Evolutionary conservation across 352 stramenopile species (phyloP), one percentile per base, ranked within the genome.

Genomic region (Phytopythium cucurbitacearum): DNA sequence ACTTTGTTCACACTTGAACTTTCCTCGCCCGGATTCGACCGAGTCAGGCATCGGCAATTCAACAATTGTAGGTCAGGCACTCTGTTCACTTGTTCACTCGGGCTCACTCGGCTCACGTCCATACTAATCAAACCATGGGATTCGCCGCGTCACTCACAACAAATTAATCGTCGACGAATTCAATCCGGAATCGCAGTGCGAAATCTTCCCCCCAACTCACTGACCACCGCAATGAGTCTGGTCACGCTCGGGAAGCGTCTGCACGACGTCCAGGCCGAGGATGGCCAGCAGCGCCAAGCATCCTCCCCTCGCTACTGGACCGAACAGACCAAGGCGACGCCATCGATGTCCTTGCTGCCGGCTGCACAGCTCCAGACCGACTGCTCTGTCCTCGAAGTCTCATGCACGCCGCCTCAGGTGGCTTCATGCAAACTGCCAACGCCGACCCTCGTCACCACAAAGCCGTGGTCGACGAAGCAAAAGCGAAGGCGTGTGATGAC

Each of bases 401-500:
- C 40, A 28, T 12, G 12, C 4, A 44, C 40, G n/a, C 40, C 21
- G 12, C 11, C 40, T 41, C 40, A 7, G 11, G n/a, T 45, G n/a
- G 40, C 7, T 32, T 11, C 0, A 8, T 5, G n/a, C 1, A n/a
- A 13, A 38, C 44, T 38, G 9, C 32, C 28, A 11, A n/a, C 5
- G 32, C 12, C 11, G 9, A 40, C 3, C 4, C 5, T 10, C 11
- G 13, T n/a, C 32, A 0, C n/a, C 28, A 40, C 7, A 8, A 33
- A 40, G 11, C 3, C 11, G 11, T 12, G 11, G 28, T 7, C 40
- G 13, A 33, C 12, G 28, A 41, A 12, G n/a, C n/a, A 8, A 37
- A 79, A 79, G 39, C 68, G 71, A 4, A 63, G 74, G 36, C 68
- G 71, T 15, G 16, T 64, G 43, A 78, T 79, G 55, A 82, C 68